Base-by-base conservation (phyloP, 352 stramenopile species). In the Globisporangium paroecandrum region DNA sequence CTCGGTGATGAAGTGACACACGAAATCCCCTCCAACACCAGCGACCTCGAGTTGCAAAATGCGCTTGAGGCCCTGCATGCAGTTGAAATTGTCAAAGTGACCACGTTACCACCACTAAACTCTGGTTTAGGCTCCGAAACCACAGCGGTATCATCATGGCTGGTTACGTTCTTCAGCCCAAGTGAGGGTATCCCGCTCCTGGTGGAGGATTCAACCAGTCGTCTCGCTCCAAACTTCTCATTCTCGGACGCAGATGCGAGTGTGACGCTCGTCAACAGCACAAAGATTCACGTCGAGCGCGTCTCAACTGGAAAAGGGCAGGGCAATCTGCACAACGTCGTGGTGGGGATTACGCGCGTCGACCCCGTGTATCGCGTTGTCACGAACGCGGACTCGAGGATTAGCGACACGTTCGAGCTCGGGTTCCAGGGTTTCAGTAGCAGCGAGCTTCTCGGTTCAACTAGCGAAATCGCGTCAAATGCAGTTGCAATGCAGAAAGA, bases 81-180 rank as follows among this genome's bases (percentile, higher is more conserved):
- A 2, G 53, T 82, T 8, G 58, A 78, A 6, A 54, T 69, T 9
- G 78, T 78, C 1, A 53, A 66, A 22, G 76, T 82, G 0, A 58
- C 54, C 4, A 46, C 36, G 3, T 2, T 49, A 6, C 3, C 41
- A 12, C 12, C 38, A 46, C 38, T 46, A 46, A 29, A 9, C 22
- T 24, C 36, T 6, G n/a, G 38, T 46, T 46, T 46, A 46, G 38
- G 12, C 38, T 46, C 38, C 13, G 38, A 46, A 46, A 7, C 38
- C 38, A 46, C 12, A 46, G 12, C 3, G 38, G 38, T 46, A 18
- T 46, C 55, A 5, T 61, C 65, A 9, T 87, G 75, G 74, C 56
- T 81, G 1, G 65, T 87, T 58, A 78, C 77, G 60, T 87, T 84
- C 61, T 69, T 83, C 38, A 72, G 70, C n/a, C 72, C 75, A 1